These are phyloP conservation scores for Aureobasidium sp. DNA, from an alignment of 2,329 filamentous ascomycete species.

Conservation along the genomic window DNA sequence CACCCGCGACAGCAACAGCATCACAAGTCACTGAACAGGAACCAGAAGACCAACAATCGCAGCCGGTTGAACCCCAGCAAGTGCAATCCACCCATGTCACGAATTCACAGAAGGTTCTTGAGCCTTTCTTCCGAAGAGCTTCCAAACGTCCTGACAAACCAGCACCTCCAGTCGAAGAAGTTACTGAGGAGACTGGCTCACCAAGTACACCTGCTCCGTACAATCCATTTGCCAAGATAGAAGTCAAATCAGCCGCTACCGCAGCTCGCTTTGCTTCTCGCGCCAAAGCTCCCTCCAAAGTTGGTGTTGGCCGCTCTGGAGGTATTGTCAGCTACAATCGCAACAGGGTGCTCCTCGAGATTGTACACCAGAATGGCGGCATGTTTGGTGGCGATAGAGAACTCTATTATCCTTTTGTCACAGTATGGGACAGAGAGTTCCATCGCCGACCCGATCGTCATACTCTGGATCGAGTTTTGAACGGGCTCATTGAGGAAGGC, in stretches of 20 bases:
- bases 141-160: not conserved
- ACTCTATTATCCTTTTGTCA: conserved; percentile 47
- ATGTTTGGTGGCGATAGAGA: conserved; percentile 48
- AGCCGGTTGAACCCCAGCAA: not conserved
- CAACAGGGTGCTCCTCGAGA: conserved; percentile 45
- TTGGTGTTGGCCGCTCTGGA: conserved; percentile 22
- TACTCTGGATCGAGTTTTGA: conserved; percentile 44
- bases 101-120: not conserved
- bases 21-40: not conserved
- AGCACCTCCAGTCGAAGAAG: not conserved
- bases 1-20: not conserved
- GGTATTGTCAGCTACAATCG: conserved; percentile 40
- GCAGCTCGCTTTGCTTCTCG: not conserved
- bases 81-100: not conserved
- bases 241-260: not conserved
- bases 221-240: not conserved
- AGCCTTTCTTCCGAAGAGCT: conserved; percentile 2
- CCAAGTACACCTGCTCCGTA: not conserved
- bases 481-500: conserved; percentile 41
- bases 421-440: conserved; percentile 42
- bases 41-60: not conserved
- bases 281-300: not conserved
- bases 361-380: conserved; percentile 46
- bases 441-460: conserved; percentile 42
- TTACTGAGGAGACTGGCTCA: not conserved